Evolutionary conservation across 768 basidiomycete species (phyloP), one percentile per base, ranked within the genome.

Genomic region (Crepidotus variabilis): DNA sequence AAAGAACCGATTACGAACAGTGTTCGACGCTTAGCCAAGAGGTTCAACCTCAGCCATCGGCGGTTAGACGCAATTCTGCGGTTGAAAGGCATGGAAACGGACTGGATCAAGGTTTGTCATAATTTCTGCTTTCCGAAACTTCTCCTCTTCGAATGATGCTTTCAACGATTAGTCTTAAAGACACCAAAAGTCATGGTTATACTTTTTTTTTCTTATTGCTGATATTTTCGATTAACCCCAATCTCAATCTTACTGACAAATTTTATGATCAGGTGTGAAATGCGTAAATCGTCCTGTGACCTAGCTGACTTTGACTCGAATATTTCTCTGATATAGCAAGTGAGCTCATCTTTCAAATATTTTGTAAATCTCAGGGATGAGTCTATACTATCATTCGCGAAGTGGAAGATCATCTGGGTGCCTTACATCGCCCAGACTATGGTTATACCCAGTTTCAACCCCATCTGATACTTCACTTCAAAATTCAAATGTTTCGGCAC

Each of bases 101-200:
- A 78, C 52, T 90, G 85, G 88, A 72, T 75, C 65, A 83, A 90
- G 88, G 90, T 88, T 65, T 57, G 49, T 51, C 34, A 61, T 43
- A 46, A 23, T 50, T 61, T 60, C 59, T 59, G 60, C 64, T 47
- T 63, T 35, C 47, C 49, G 49, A 61, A 52, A 14, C 48, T 18
- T 51, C 52, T 33, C 18, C 35, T 18, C 48, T 34, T n/a, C 33
- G 60, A 43, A 52, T 66, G 67, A 68, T 68, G 67, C 55, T 58
- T 74, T 71, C 71, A n/a, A 72, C 87, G 93, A 94, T 95, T 95
- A 94, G 92, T 95, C 91, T 92, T 92, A 71, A 87, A 92, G 92
- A 92, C 87, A 65, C 60, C 60, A 60, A 69, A 48, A 34, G 20
- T 43, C 73, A 82, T 90, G 90, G 88, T 91, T 90, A 83, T 75